Base-by-base conservation (phyloP, 2,329 filamentous ascomycete genomes). In the Fusarium verticillioides region DNA sequence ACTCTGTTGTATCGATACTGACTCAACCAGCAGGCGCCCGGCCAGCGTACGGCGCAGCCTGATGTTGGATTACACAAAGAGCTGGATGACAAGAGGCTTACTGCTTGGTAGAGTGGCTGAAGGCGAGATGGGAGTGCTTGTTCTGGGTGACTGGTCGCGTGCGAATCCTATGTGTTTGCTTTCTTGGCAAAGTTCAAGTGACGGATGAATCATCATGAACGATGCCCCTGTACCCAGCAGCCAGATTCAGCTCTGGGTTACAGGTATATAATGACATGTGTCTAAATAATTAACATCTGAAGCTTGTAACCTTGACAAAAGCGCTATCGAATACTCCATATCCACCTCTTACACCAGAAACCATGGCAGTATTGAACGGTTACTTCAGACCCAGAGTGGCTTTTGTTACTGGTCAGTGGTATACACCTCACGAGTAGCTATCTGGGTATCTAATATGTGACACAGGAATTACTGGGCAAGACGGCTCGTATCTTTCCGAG, bases 331-430 rank as follows among this genome's bases (percentile, higher is more conserved):
- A 12, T 18, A 26, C 10, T 18, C 18, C n/a, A 18, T 12, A 18
- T 26, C 23, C 3, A 9, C 16, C 42, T 26, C 8, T 23, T 9
- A 7, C 9, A 23, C 40, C 9, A 23, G 15, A 5, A 10, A 46
- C 0, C 42, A 58, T 58, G 54, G 54, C 54, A 37, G 42, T 58
- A 8, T 9, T 58, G 5, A 58, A 9, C n/a, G 54, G 54, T 9
- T 58, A 36, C 42, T 58, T 58, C 18, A 44, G 54, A n/a, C 54
- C 54, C 23, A 47, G 7, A n/a, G 54, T 58, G 54, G 54, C 54
- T 7, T 58, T 58, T 16, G n/a, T 58, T 23, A 58, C 54, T n/a
- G 54, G 54, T 58, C 9, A 37, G 54, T 39, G 10, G 9, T 30
- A 26, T 3, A 10, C n/a, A 23, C 40, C 5, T 23, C 18, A 2